phyloP scores from a whole-genome alignment of 805 yeast species.

The Starmerella cellae region DNA sequence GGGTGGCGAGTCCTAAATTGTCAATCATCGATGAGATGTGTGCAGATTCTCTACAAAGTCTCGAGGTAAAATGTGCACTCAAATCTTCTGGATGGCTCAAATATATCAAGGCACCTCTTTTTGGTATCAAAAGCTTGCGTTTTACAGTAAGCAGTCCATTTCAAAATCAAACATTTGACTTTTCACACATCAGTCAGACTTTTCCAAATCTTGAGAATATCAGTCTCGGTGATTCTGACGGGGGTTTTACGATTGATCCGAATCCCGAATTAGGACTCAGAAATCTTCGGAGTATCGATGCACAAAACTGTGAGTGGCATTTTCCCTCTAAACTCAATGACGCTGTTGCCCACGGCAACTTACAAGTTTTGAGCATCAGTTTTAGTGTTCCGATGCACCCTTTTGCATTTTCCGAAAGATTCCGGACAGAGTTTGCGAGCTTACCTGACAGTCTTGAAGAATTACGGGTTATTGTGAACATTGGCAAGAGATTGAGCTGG shows the following conservation, averaged over 20 bases:
- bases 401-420: conserved; percentile 13
- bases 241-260: conserved; percentile 8
- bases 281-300: conserved; percentile 1
- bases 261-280: not conserved
- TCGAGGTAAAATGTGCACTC: conserved; percentile 3
- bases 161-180: conserved; percentile 14
- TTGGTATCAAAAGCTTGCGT: not conserved
- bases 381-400: conserved; percentile 7
- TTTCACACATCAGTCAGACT: conserved; percentile 14
- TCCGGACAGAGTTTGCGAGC: conserved; percentile 5
- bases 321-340: conserved; percentile 8
- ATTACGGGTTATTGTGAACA: conserved; percentile 1
- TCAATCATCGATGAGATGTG: not conserved
- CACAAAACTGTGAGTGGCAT: conserved; percentile 13
- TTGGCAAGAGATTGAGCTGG: conserved; percentile 11
- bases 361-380: conserved; percentile 3
- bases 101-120: conserved; percentile 11
- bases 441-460: conserved; percentile 6
- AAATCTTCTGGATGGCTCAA: conserved; percentile 19
- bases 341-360: conserved; percentile 3
- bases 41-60: not conserved
- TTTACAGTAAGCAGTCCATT: conserved; percentile 1
- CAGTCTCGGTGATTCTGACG: conserved; percentile 5
- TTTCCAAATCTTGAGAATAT: conserved; percentile 10
- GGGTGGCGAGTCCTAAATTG: conserved; percentile 16